These are phyloP conservation scores for Mycena alexandri DNA, from an alignment of 768 basidiomycete species.

Conservation along the genomic window DNA sequence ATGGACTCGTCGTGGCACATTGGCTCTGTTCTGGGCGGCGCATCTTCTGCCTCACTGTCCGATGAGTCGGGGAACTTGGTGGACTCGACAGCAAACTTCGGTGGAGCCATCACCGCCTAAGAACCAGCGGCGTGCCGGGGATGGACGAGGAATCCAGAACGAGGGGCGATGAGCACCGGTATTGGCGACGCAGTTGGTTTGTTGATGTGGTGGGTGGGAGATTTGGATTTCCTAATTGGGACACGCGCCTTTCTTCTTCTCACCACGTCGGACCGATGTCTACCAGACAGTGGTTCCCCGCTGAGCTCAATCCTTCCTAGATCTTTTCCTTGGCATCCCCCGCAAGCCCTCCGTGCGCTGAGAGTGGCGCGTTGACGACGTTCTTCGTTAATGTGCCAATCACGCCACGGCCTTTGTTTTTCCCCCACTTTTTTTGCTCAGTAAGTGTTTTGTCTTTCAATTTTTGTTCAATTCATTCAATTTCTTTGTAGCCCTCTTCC, in stretches of 20 bases:
- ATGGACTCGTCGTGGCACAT: not conserved
- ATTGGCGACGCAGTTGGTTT: no score
- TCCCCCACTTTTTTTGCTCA: no score
- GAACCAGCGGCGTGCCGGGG: not conserved
- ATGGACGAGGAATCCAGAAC: not conserved
- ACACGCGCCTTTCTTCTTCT: not conserved
- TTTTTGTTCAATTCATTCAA: no score
- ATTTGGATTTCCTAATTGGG: not conserved
- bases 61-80: not conserved
- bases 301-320: no score
- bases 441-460: no score
- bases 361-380: no score
- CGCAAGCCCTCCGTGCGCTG: no score
- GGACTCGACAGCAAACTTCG: not conserved
- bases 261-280: not conserved
- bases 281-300: no score
- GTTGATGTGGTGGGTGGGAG: not conserved
- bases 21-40: not conserved
- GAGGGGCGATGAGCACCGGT: not conserved
- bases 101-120: not conserved
- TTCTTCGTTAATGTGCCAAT: no score
- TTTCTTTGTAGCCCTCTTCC: no score
- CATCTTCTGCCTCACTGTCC: not conserved
- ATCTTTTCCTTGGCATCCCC: no score
- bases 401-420: no score